Evolutionary conservation across 805 yeast genomes (phyloP).

Genomic region (Candida michaelii): DNA sequence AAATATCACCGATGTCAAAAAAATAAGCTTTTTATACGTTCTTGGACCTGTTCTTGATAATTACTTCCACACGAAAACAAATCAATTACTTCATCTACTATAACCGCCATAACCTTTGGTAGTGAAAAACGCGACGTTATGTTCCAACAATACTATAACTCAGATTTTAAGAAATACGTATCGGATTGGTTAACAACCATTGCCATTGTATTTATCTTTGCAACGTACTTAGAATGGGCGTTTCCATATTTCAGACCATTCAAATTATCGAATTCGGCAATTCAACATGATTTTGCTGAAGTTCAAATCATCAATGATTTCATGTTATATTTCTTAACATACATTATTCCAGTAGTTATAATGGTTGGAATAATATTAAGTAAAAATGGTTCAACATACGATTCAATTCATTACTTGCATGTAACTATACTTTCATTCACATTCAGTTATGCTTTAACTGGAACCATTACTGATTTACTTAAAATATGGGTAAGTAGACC

Average conservation of each 20-base stretch:
- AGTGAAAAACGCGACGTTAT: conserved; percentile 6
- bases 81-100: too few relatives aligned
- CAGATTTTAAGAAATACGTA: conserved; percentile 16
- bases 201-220: conserved; percentile 17
- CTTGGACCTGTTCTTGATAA: too few relatives aligned
- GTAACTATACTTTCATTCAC: conserved; percentile 31
- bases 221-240: conserved; percentile 23
- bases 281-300: conserved; percentile 32
- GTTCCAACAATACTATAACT: conserved; percentile 11
- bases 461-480: conserved; percentile 36
- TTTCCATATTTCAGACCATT: conserved; percentile 31
- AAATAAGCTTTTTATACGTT: too few relatives aligned
- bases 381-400: conserved; percentile 3
- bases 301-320: conserved; percentile 31
- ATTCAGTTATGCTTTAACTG: conserved; percentile 27
- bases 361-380: conserved; percentile 15
- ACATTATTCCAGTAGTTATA: conserved; percentile 26
- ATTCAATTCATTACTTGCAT: conserved; percentile 18
- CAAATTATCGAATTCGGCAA: conserved; percentile 24
- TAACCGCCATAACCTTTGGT: too few relatives aligned
- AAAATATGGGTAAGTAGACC: conserved; percentile 43
- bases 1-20: too few relatives aligned
- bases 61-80: too few relatives aligned
- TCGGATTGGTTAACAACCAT: conserved; percentile 28
- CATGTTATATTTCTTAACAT: conserved; percentile 28